phyloP scores from a whole-genome alignment of 495 filamentous ascomycete species.

The Penicillium subrubescens region DNA sequence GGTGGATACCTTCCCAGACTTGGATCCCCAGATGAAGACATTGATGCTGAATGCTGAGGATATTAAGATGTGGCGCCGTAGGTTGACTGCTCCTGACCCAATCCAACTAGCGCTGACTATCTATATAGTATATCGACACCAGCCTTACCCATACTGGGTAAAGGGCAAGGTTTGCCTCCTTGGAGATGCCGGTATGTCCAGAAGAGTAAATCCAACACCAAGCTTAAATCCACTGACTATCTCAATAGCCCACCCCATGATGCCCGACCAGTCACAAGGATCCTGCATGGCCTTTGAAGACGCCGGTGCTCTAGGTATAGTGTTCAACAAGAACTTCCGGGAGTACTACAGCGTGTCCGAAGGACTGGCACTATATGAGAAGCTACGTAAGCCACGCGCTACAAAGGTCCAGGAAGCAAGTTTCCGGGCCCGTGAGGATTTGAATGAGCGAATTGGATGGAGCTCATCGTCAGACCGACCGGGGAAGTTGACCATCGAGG shows the following conservation, averaged over 20 bases:
- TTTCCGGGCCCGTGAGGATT: slow-evolving; percentile 29
- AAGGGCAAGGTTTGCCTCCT: slow-evolving; percentile 31
- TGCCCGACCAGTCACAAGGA: slow-evolving; percentile 47
- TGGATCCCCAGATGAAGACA: slow-evolving; percentile 29
- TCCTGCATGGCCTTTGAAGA: slow-evolving; percentile 46
- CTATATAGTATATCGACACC: slow-evolving; percentile 26
- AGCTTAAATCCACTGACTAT: neutral
- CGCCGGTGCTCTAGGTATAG: slow-evolving; percentile 35
- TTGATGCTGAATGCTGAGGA: slow-evolving; percentile 33
- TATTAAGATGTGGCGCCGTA: slow-evolving; percentile 36
- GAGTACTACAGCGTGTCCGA: slow-evolving; percentile 27
- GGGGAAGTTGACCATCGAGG: slow-evolving; percentile 36
- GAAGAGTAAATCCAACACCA: neutral
- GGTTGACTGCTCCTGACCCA: neutral
- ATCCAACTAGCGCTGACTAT: neutral
- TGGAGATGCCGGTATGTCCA: slow-evolving; percentile 30
- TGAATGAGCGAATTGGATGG: slow-evolving; percentile 36
- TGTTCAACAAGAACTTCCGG: slow-evolving; percentile 35
- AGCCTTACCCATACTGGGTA: slow-evolving; percentile 32
- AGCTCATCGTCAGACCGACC: slow-evolving; percentile 21
- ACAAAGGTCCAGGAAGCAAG: slow-evolving; percentile 44
- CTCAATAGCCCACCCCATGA: slow-evolving; percentile 50
- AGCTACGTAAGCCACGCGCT: slow-evolving; percentile 40
- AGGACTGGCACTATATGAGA: slow-evolving; percentile 42
- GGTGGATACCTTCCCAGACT: slow-evolving; percentile 27